Evolutionary conservation across 2,329 filamentous ascomycete genomes (phyloP), one percentile per base, ranked within the genome.

Genomic region (Xylariaceae sp.): DNA sequence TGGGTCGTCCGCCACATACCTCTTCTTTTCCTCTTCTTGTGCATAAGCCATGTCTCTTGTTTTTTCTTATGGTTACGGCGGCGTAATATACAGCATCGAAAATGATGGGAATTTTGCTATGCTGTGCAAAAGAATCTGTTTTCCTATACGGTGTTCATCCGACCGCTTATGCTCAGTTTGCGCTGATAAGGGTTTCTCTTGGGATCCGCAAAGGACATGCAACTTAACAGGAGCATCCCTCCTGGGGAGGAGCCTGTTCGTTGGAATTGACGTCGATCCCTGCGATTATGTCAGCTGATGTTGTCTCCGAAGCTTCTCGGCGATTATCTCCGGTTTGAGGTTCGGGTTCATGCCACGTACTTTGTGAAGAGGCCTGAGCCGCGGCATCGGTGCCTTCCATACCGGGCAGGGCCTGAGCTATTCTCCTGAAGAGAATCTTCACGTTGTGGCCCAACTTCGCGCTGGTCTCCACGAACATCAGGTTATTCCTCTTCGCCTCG

Each of bases 401-500:
- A 18, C 94, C 94, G 6, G 94, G 94, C 69, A 99, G 80, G 44
- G 95, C 94, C 77, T 99, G 94, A 47, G 95, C 94, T 84, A 99
- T 99, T 80, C 92, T 88, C 82, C 92, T 90, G 80, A 99, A 99
- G 59, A 99, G 80, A 67, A 88, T 90, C 82, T 99, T 99, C 68
- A 99, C 95, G 73, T 99, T 99, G 77, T 97, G 92, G 47, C 95
- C 92, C 10, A 96, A 82, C 82, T 99, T 99, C 57, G 94, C 94
- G 75, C 92, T 97, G 57, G 94, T 99, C 82, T 99, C 94, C 69
- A 99, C 94, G 72, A 99, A 99, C 90, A 99, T 97, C 67, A 97
- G 80, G 67, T 94, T 94, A 76, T 96, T 93, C 81, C 93, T 93
- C 84, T 96, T 96, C 49, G 93, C 93, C 78, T 99, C 94, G 70